phyloP scores from a whole-genome alignment of 345 rosid species.

The Murraya koenigii region DNA sequence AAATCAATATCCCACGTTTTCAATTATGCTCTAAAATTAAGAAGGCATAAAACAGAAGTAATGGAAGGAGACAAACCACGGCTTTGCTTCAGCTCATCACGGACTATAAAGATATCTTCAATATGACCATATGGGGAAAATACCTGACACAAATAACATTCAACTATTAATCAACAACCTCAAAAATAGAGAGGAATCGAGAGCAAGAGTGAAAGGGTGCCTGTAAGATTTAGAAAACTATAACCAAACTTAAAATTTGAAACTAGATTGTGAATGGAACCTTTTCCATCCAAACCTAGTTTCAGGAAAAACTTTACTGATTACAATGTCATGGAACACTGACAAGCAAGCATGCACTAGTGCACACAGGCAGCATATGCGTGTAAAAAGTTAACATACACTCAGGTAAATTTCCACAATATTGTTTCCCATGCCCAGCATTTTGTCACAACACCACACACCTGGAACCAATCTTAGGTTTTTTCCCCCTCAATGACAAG shows the following conservation, averaged over 20 bases:
- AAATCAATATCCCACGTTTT: slow-evolving; percentile 4
- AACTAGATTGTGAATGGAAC: neutral
- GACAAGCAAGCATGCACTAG: neutral
- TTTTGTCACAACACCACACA: neutral
- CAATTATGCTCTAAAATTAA: neutral
- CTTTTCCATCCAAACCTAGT: neutral
- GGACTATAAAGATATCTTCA: slow-evolving; percentile 68
- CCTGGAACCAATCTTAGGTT: neutral
- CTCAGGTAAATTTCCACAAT: neutral
- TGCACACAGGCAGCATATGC: neutral
- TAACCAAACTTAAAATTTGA: neutral
- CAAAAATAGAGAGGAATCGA: neutral
- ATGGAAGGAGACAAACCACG: slow-evolving; percentile 52
- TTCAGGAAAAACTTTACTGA: neutral
- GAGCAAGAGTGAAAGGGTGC: neutral
- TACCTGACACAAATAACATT: slow-evolving; percentile 44
- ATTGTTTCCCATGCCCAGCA: neutral
- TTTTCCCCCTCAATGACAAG: neutral
- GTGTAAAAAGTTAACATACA: neutral
- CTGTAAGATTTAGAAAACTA: neutral
- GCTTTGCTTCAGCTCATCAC: slow-evolving; percentile 61
- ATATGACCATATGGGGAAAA: slow-evolving; percentile 68
- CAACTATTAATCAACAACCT: slow-evolving; percentile 8
- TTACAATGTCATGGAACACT: neutral
- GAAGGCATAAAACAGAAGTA: neutral